These are phyloP conservation scores for Lichtheimia corymbifera DNA, from an alignment of 371 early-diverging fungal species.

Conservation along the genomic window DNA sequence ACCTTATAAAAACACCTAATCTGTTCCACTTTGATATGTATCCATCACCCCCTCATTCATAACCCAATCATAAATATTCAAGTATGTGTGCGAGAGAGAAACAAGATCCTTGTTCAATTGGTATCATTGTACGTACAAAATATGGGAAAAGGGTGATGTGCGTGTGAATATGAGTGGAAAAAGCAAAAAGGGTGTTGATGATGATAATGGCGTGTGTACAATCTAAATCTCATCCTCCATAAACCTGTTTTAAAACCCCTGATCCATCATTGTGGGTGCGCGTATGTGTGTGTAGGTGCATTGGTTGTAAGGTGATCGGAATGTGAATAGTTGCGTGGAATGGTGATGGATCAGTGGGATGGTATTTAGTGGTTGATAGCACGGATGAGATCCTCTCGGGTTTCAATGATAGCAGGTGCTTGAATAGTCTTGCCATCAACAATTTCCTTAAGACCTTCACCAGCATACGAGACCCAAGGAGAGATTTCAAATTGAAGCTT, in stretches of 20 bases:
- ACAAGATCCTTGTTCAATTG: not conserved
- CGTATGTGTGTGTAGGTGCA: not conserved
- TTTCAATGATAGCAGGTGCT: constrained; percentile 47
- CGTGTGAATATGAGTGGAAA: not conserved
- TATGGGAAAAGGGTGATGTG: not conserved
- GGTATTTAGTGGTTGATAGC: constrained; percentile 11
- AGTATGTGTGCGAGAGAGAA: too few relatives aligned
- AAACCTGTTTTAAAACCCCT: too few relatives aligned
- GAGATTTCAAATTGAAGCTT: constrained; percentile 79
- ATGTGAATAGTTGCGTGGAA: too few relatives aligned
- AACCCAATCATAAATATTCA: too few relatives aligned
- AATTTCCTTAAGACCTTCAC: constrained; percentile 83
- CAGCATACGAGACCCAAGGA: constrained; percentile 89
- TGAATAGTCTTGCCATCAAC: constrained; percentile 62
- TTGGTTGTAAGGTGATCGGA: too few relatives aligned
- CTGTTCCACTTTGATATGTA: too few relatives aligned
- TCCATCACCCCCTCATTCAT: too few relatives aligned
- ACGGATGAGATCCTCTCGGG: constrained; percentile 46
- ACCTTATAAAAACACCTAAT: too few relatives aligned
- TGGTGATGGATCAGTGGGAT: not conserved
- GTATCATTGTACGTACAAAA: constrained; percentile 1
- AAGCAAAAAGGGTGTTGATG: constrained; percentile 1
- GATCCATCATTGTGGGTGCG: not conserved
- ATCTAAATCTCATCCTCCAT: too few relatives aligned
- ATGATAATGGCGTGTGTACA: too few relatives aligned